phyloP scores from a whole-genome alignment of 2,329 filamentous ascomycete genomes.

The Penicillium psychrosexuale region DNA sequence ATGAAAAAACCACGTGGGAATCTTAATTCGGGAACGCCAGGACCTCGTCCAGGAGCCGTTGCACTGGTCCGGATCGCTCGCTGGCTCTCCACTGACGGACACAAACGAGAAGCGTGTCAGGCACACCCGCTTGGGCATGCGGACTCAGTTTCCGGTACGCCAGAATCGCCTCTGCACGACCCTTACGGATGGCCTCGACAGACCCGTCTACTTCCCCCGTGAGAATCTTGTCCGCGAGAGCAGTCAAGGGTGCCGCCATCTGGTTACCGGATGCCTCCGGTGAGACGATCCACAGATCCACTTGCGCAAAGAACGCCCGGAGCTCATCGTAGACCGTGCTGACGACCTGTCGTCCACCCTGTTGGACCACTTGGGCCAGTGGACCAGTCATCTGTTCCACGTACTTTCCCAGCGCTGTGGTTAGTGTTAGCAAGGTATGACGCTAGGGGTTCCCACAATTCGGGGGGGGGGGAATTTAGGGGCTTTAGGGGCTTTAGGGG shows the following conservation, averaged over 20 bases:
- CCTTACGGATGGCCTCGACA: conserved; percentile 37
- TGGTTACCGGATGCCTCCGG: conserved; percentile 19
- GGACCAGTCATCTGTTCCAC: conserved; percentile 29
- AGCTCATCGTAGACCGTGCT: conserved; percentile 36
- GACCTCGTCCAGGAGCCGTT: conserved; percentile 34
- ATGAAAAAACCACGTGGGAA: conserved; percentile 8
- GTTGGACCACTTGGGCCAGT: conserved; percentile 29
- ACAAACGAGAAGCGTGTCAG: conserved; percentile 18
- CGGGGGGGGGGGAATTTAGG: neutral
- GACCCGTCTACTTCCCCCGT: conserved; percentile 34
- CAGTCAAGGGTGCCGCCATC: conserved; percentile 27
- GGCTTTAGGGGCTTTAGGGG: neutral
- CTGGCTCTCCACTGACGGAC: conserved; percentile 35
- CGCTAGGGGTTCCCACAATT: conserved; percentile 16
- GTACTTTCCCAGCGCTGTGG: conserved; percentile 32
- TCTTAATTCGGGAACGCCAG: conserved; percentile 13
- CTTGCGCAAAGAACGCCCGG: conserved; percentile 31
- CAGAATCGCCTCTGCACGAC: conserved; percentile 37
- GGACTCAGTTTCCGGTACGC: conserved; percentile 29
- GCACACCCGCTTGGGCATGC: conserved; percentile 15
- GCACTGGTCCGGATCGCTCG: conserved; percentile 42
- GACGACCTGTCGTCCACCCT: conserved; percentile 36
- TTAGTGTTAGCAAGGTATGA: conserved; percentile 26
- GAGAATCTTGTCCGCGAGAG: conserved; percentile 30
- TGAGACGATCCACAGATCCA: conserved; percentile 24